phyloP scores from a whole-genome alignment of 169 alveolate species.

The Toxoplasma gondii region DNA sequence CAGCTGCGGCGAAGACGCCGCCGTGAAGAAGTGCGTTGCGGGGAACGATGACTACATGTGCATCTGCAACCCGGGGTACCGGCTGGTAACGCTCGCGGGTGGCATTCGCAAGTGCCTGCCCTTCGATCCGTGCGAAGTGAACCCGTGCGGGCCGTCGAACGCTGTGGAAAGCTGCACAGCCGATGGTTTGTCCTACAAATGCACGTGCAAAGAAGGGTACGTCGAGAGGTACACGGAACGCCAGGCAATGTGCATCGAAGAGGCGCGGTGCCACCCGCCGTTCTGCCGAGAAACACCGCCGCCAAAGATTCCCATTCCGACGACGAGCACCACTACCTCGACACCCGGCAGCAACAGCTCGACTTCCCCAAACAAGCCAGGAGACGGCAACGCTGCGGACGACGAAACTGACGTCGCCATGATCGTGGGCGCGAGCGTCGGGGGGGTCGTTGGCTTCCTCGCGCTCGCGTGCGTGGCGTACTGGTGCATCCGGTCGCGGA shows the following conservation, averaged over 20 bases:
- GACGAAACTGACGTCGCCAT: neutral
- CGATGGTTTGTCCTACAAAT: neutral
- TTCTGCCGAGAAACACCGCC: neutral
- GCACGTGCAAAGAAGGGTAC: slow-evolving; percentile 5
- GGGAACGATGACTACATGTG: slow-evolving; percentile 25
- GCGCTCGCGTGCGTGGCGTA: neutral
- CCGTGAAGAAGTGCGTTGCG: slow-evolving; percentile 1
- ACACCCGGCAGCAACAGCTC: neutral
- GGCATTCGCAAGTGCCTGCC: neutral
- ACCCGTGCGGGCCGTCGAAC: slow-evolving; percentile 20
- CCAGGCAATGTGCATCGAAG: slow-evolving; percentile 2
- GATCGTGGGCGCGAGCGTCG: neutral
- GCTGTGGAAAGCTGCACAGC: slow-evolving; percentile 27
- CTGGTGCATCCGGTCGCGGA: neutral
- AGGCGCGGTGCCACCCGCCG: neutral
- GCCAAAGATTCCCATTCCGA: neutral
- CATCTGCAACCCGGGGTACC: slow-evolving; percentile 29
- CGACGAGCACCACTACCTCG: neutral
- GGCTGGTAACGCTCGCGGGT: neutral
- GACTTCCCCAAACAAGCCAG: neutral
- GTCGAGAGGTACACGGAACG: slow-evolving; percentile 17
- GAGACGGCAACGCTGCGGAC: neutral
- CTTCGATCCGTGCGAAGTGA: slow-evolving; percentile 15
- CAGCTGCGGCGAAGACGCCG: slow-evolving; percentile 25
- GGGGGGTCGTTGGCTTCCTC: neutral